A percentile compares a stretch with the other conserved stretches of the same genome.
phyloP scores from a whole-genome alignment of 495 filamentous ascomycete species.

The Penicillium ochrochloron region DNA sequence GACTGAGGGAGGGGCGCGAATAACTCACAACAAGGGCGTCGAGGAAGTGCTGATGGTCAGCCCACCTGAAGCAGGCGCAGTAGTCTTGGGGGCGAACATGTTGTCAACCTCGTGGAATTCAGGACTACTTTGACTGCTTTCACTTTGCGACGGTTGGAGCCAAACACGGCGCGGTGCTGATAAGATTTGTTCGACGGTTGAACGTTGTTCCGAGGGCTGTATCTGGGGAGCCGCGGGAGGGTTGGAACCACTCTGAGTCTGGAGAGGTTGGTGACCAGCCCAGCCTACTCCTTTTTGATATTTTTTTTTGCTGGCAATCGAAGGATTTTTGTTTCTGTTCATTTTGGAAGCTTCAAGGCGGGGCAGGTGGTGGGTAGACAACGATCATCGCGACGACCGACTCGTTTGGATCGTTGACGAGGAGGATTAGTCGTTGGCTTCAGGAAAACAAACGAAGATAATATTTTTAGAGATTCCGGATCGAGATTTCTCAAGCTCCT shows the following conservation, averaged over 20 bases:
- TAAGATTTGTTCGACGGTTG: slow-evolving; percentile 34
- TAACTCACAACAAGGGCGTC: slow-evolving; percentile 70
- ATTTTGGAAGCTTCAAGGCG: background rate
- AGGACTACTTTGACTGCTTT: background rate
- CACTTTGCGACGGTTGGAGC: background rate
- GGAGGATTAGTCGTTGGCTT: background rate
- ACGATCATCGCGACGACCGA: background rate
- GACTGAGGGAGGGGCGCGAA: background rate
- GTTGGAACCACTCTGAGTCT: background rate
- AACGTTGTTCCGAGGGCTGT: slow-evolving; percentile 24
- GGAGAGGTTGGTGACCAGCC: background rate
- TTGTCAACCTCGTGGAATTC: slow-evolving; percentile 22
- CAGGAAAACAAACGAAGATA: background rate
- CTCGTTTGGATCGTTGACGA: background rate
- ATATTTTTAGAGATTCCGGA: background rate
- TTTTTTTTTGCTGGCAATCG: background rate
- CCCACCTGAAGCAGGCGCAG: slow-evolving; percentile 52
- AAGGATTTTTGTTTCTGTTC: background rate
- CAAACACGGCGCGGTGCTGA: slow-evolving; percentile 18
- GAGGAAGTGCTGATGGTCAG: slow-evolving; percentile 80
- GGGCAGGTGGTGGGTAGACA: background rate
- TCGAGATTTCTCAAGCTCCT: background rate
- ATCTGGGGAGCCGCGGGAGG: background rate
- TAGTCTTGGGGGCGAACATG: slow-evolving; percentile 67
- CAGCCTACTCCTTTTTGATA: slow-evolving; percentile 1